Percentiles rank a stretch among this genome's conserved stretches.
These are phyloP conservation scores for Melanopsichium pennsylvanicum DNA, from an alignment of 1,284 basidiomycete genomes.

Conservation along the genomic window DNA sequence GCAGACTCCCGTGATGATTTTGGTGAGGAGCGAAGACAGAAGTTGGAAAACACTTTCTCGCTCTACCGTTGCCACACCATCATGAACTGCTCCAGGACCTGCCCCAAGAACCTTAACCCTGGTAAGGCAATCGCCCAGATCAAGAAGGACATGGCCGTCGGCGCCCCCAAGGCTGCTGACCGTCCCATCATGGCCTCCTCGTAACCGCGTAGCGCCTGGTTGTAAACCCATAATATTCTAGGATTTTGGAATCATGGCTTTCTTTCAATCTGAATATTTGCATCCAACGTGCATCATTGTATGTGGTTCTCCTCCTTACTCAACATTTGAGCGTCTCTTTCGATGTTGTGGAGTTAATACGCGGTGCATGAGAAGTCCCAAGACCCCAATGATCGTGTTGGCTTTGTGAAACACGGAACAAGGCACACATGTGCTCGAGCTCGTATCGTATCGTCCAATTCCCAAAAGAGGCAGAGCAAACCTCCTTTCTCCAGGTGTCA, in stretches of 20 bases:
- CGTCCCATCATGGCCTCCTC: constrained; percentile 59
- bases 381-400: no score
- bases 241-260: neutral
- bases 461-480: no score
- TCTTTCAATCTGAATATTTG: constrained; percentile 7
- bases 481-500: no score
- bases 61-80: constrained; percentile 83
- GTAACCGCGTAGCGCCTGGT: constrained; percentile 2
- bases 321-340: no score
- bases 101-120: constrained; percentile 90
- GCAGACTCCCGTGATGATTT: constrained; percentile 91
- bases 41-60: constrained; percentile 92
- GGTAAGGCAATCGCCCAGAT: constrained; percentile 64
- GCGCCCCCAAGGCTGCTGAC: constrained; percentile 49
- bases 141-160: constrained; percentile 65
- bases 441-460: no score
- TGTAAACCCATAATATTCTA: neutral
- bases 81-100: constrained; percentile 94
- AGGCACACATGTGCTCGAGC: no score
- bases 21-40: constrained; percentile 83
- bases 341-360: no score
- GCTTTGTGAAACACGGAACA: no score
- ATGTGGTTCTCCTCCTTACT: no score
- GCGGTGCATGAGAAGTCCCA: no score
- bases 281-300: no score